A percentile compares a stretch with the other conserved stretches of the same genome.
These are phyloP conservation scores for Silene coronaria DNA, from an alignment of 179 eudicot species.

Conservation along the genomic window DNA sequence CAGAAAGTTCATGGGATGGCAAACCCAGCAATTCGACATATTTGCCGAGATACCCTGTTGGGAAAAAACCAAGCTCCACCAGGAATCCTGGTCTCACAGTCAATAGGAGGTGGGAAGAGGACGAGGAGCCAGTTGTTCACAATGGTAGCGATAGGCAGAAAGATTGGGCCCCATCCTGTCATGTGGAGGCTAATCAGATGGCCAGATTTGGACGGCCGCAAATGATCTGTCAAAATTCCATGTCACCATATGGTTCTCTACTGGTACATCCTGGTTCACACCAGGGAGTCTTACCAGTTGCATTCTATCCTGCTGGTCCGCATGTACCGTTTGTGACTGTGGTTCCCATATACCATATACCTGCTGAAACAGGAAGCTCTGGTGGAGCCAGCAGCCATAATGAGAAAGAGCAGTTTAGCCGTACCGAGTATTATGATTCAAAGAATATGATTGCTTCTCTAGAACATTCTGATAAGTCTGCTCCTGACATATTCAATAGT, in stretches of 20 bases:
- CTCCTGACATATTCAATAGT: conserved; percentile 41
- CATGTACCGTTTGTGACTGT: conserved; percentile 40
- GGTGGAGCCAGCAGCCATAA: conserved; percentile 16
- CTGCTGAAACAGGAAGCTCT: conserved; percentile 30
- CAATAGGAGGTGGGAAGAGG: conserved; percentile 23
- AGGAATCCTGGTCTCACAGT: conserved; percentile 11
- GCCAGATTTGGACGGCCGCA: conserved; percentile 28
- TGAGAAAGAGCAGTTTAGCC: conserved; percentile 22
- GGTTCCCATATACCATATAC: conserved; percentile 34
- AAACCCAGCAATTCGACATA: conserved; percentile 28
- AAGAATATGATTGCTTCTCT: conserved; percentile 16
- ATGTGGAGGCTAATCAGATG: conserved; percentile 21
- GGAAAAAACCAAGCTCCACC: conserved; percentile 22
- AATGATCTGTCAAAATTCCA: conserved; percentile 31
- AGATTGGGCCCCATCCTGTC: conserved; percentile 27
- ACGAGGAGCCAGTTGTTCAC: conserved; percentile 22
- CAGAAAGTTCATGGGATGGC: conserved; percentile 43
- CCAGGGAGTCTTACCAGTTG: conserved; percentile 34
- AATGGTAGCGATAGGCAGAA: conserved; percentile 19
- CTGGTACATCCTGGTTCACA: conserved; percentile 30
- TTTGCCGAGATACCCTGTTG: conserved; percentile 20
- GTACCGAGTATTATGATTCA: conserved; percentile 13
- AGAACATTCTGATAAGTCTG: conserved; percentile 29
- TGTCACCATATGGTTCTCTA: conserved; percentile 32
- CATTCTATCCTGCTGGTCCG: conserved; percentile 47